Base-by-base conservation (phyloP, 2,329 filamentous ascomycete species). In the Arthroderma sp. region DNA sequence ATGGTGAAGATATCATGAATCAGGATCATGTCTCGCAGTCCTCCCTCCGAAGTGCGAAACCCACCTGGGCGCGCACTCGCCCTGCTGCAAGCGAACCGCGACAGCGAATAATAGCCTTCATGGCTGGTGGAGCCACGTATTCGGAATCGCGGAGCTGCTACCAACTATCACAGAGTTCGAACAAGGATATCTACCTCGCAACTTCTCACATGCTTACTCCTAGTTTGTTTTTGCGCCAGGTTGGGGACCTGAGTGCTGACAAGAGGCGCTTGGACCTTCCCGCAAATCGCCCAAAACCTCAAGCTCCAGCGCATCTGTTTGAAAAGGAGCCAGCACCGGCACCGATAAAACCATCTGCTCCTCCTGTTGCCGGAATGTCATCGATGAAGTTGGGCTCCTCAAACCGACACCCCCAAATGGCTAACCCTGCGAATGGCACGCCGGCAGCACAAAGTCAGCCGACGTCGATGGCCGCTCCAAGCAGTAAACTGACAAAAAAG, bases 161-260 rank as follows among this genome's bases (percentile, higher is more conserved):
- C 60, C 86, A 95, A 56, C 69, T 89, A 28, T 82, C 85, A 2
- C 74, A 80, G 43, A 69, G 78, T 41, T 78, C 78, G 39, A 78
- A 77, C 43, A 78, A 83, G 51, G 91, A 98, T 54, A 70, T 96
- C n/a, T 85, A 93, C 60, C 75, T 98, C 4, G 78, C 82, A 11
- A 91, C 86, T 0, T 88, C 83, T 27, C 91, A 98, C 60, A 95
- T 98, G 88, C 70, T 94, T 39, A 91, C 81, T 0, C 89, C 91
- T 0, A 70, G 77, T 36, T 71, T 93, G 15, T 98, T 88, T 61
- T 66, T 94, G 31, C 79, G 83, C 34, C 88, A 96, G 61, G 67
- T 95, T 1, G 76, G 78, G 11, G 87, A 94, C 57, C 71, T 96
- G 9, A 82, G 80, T 49, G 74, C 77, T 32, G 82, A 87, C 56